Conservation (phyloP, 148 eudicot species). For the Silene uniflora region DNA sequence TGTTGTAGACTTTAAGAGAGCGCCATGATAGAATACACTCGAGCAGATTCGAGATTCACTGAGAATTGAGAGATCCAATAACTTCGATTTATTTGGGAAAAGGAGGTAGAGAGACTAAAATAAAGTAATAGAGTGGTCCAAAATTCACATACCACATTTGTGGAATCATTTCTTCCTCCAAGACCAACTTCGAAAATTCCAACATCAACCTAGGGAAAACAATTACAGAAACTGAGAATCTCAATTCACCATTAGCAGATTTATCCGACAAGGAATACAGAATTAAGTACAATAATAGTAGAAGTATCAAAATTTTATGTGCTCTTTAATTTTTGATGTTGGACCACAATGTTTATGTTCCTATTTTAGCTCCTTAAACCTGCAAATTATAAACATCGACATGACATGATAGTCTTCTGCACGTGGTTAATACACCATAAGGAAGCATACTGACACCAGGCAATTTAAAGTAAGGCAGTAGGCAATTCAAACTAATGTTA, state of each 20-base stretch:
- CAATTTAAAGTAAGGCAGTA: too few species aligned
- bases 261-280: background rate
- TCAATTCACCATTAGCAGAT: background rate
- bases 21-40: background rate
- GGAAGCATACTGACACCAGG: background rate
- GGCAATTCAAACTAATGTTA: background rate
- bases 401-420: background rate
- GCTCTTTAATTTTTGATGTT: background rate
- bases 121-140: background rate
- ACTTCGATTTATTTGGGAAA: background rate
- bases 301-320: background rate
- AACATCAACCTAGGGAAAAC: constrained; percentile 69
- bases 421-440: background rate
- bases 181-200: constrained; percentile 90
- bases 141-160: constrained; percentile 67
- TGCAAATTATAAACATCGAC: background rate
- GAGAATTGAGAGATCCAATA: background rate
- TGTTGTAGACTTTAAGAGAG: background rate
- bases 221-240: background rate
- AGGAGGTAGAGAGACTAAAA: too few species aligned
- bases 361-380: background rate
- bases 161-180: constrained; percentile 75
- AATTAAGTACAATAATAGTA: too few species aligned
- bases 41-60: background rate
- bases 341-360: background rate